A percentile compares a stretch with the other conserved stretches of the same genome.
Conservation (phyloP, 169 alveolate species). For the Toxoplasma gondii region DNA sequence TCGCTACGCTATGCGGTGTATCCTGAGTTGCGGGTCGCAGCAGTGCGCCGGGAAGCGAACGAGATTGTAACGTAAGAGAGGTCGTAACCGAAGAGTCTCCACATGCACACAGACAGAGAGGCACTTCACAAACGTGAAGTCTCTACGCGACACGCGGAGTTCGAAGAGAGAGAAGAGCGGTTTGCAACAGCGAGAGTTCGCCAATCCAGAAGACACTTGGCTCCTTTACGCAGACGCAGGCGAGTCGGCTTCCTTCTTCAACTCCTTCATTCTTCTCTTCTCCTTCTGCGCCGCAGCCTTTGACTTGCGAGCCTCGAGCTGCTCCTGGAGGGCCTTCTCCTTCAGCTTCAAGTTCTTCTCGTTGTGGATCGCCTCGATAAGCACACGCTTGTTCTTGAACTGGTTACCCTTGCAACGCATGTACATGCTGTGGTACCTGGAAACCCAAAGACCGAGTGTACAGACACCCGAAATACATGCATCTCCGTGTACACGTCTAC, state of each 20-base stretch:
- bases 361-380: conserved; percentile 95
- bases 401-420: conserved; percentile 97
- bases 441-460: not conserved
- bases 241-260: conserved; percentile 18
- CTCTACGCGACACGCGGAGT: too few relatives aligned
- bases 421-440: conserved; percentile 96
- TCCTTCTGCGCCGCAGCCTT: conserved; percentile 68
- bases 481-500: too few relatives aligned
- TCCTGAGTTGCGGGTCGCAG: not conserved
- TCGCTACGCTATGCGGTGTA: too few relatives aligned
- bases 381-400: conserved; percentile 97
- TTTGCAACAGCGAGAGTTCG: too few relatives aligned
- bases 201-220: too few relatives aligned
- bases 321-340: conserved; percentile 70
- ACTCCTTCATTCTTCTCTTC: conserved; percentile 56
- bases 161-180: too few relatives aligned
- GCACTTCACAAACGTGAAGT: too few relatives aligned
- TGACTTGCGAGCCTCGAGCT: conserved; percentile 65
- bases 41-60: not conserved
- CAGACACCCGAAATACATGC: not conserved
- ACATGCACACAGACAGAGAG: too few relatives aligned
- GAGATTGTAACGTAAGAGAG: not conserved
- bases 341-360: conserved; percentile 61
- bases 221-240: conserved; percentile 11
- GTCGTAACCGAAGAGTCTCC: not conserved